Evolutionary conservation across 441 rosid species (phyloP).

Genomic region (Aquilaria agallochum): DNA sequence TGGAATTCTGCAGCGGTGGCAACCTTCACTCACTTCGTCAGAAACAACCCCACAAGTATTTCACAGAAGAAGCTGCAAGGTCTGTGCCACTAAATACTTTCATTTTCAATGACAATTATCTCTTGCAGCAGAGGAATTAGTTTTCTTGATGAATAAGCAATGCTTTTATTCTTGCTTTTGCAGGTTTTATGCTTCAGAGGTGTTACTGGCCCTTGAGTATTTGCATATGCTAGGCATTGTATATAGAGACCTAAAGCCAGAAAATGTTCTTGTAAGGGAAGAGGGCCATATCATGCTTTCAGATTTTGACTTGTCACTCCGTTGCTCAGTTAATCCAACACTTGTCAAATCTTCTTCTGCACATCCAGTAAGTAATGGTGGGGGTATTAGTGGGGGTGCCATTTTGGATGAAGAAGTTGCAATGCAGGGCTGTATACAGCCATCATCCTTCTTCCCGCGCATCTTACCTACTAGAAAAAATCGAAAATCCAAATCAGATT

Average conservation of each 20-base stretch:
- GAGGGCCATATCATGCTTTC: constrained; percentile 95
- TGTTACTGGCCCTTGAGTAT: constrained; percentile 77
- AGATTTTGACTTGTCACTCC: constrained; percentile 82
- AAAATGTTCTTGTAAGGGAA: constrained; percentile 79
- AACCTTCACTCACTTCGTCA: constrained; percentile 90
- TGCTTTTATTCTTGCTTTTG: neutral
- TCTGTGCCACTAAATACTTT: constrained; percentile 17
- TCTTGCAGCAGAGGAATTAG: too few relatives aligned
- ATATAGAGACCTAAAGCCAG: constrained; percentile 85
- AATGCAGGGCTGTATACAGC: constrained; percentile 63
- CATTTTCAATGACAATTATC: too few relatives aligned
- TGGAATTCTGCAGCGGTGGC: constrained; percentile 93
- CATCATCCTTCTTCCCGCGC: constrained; percentile 72
- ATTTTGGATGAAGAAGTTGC: constrained; percentile 53
- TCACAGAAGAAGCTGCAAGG: constrained; percentile 85
- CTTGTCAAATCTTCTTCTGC: constrained; percentile 75
- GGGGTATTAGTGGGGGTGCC: constrained; percentile 26
- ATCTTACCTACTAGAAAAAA: constrained; percentile 69
- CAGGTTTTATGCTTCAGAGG: constrained; percentile 87
- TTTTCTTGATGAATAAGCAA: neutral
- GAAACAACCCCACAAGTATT: constrained; percentile 68
- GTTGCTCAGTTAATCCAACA: constrained; percentile 82
- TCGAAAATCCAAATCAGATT: constrained; percentile 79
- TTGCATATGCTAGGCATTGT: constrained; percentile 94
- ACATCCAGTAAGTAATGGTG: constrained; percentile 20